Evolutionary conservation across 371 early-diverging fungal species (phyloP), one percentile per base, ranked within the genome.

Genomic region (Mucor saturninus): DNA sequence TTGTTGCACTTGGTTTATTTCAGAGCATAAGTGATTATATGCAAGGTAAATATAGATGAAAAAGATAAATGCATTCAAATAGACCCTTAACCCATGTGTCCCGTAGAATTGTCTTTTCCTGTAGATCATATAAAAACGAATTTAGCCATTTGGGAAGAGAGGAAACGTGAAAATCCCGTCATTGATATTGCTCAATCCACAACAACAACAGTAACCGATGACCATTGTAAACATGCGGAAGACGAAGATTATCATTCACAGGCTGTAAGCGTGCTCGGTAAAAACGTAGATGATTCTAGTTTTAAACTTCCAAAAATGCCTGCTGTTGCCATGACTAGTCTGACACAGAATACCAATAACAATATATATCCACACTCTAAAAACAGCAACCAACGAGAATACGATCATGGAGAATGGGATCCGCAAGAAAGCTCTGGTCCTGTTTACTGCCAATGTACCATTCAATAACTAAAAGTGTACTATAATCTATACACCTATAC

Each of bases 1-100:
- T 75, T 30, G 86, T 89, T 53, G 89, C 89, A 0, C 73, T 89
- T 61, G 89, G 85, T 28, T 64, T 92, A 54, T 92, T 91, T 66
- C 66, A 76, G 49, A 80, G 77, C 37, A 84, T 89, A 1, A 74
- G 55, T 40, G 67, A 68, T 48, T 65, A 68, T 14, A 64, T 71
- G 54, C 71, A 69, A 64, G 76, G 76, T 76, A 70, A 62, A 58
- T 21, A 21, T n/a, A 43, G 14, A 1, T n/a, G 15, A 40, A 40
- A 2, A 40, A 40, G 15, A 43, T 8, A 30, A 51, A 53, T 0
- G 10, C 37, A 6, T 35, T 35, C 8, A 8, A 35, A 32, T 15
- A 6, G 29, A 28, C 46, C 11, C 35, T 28, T 21, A 13, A 21
- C 14, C 26, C 10, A 7, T 46, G 39, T 46, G 32, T 56, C 5